Base-by-base conservation (phyloP, 352 stramenopile genomes). In the Sclerospora graminicola region DNA sequence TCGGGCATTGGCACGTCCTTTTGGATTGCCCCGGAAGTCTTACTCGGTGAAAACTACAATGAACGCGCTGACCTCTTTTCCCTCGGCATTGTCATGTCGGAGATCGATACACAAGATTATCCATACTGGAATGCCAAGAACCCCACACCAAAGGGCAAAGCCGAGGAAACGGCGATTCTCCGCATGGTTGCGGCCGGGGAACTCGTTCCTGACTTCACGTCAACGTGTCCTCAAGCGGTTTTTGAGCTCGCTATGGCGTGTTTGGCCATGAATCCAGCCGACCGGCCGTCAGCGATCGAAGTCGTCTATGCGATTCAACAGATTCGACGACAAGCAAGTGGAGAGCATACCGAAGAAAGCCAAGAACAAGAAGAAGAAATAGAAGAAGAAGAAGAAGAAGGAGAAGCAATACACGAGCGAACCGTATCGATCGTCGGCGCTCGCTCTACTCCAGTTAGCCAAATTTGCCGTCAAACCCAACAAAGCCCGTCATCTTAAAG, bases 391-490 rank as follows among this genome's bases (percentile, higher is more conserved):
- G 21, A 26, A 3, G 21, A 6, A 6, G 21, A 26, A 3, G 21
- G 21, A 6, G 21, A 26, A 26, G 21, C 3, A n/a, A n/a, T n/a
- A n/a, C n/a, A n/a, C n/a, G n/a, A n/a, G n/a, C n/a, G n/a, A n/a
- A n/a, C n/a, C n/a, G n/a, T n/a, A n/a, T n/a, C n/a, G n/a, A n/a
- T n/a, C n/a, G n/a, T n/a, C n/a, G n/a, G n/a, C n/a, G n/a, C n/a
- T n/a, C n/a, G n/a, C n/a, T n/a, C n/a, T n/a, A n/a, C n/a, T n/a
- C 21, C 4, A 6, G 21, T 26, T 76, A 89, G 33, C 69, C 78
- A 51, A 97, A 98, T 43, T 98, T 95, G 54, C 94, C 94, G 57
- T 98, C 95, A 66, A 98, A 98, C 38, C 89, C 89, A 18, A 91
- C 82, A 55, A 98, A 98, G 43, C 94, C 95, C 5, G 89, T 94